phyloP scores from a whole-genome alignment of 805 yeast genomes.

The Metschnikowia picachoensis region DNA sequence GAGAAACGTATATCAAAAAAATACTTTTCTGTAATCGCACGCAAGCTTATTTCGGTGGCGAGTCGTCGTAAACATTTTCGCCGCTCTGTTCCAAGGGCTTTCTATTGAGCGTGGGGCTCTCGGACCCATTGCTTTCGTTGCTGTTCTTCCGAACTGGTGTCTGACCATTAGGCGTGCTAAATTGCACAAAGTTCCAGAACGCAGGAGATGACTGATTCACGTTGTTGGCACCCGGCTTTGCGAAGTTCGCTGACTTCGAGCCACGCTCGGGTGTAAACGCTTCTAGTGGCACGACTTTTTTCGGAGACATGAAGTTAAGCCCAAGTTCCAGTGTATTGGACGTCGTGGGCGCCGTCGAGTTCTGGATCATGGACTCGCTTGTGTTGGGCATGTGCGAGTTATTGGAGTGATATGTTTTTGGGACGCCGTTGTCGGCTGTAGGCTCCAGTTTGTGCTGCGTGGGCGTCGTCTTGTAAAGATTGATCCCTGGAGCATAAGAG shows the following conservation, averaged over 20 bases:
- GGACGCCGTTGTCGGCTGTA: slow-evolving; percentile 1
- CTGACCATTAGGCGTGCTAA: slow-evolving; percentile 47
- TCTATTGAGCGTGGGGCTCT: slow-evolving; percentile 39
- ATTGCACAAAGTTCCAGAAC: slow-evolving; percentile 87
- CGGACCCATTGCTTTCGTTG: slow-evolving; percentile 36
- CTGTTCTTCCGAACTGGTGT: slow-evolving; percentile 39
- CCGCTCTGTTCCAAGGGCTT: slow-evolving; percentile 6
- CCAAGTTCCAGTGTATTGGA: slow-evolving; percentile 32
- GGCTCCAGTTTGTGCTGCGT: not conserved
- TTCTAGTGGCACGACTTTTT: slow-evolving; percentile 39
- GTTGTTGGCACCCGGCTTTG: slow-evolving; percentile 25
- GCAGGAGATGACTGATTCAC: slow-evolving; percentile 76
- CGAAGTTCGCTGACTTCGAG: slow-evolving; percentile 22
- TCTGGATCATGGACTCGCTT: slow-evolving; percentile 16
- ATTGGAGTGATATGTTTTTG: slow-evolving; percentile 11
- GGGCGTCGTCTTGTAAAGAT: slow-evolving; percentile 3
- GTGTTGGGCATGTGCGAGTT: slow-evolving; percentile 13
- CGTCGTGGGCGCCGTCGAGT: slow-evolving; percentile 23
- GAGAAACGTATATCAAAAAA: too few species aligned
- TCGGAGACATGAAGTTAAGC: slow-evolving; percentile 40
- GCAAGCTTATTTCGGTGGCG: slow-evolving; percentile 8
- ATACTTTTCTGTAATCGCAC: too few species aligned
- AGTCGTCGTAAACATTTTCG: slow-evolving; percentile 6
- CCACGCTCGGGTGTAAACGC: slow-evolving; percentile 46
- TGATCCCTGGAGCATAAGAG: slow-evolving; percentile 1